Conservation (phyloP, 176 grass and related monocot genomes). For the Poa pratensis region DNA sequence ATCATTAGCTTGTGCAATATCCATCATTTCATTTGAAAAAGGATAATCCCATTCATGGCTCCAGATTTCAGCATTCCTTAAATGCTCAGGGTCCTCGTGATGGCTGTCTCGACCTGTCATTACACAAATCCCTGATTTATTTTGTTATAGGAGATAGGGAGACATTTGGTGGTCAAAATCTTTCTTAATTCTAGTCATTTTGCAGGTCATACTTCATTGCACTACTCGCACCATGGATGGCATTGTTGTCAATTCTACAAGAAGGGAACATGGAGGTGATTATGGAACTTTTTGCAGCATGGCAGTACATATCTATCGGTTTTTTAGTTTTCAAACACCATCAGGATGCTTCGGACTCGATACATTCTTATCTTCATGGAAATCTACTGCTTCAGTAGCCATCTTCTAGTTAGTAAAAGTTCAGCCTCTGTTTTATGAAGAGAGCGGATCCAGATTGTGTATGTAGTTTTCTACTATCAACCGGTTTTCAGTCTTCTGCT, state of each 20-base stretch:
- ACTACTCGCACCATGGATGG: conserved; percentile 79
- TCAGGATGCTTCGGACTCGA: neutral
- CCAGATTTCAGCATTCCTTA: neutral
- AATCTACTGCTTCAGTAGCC: conserved; percentile 5
- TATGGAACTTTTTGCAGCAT: conserved; percentile 35
- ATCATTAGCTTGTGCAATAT: conserved; percentile 16
- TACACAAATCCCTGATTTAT: neutral
- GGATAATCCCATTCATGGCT: neutral
- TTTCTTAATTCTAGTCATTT: conserved; percentile 31
- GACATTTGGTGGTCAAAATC: neutral
- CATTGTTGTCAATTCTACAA: conserved; percentile 75
- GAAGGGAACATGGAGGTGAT: conserved; percentile 85
- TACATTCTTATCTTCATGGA: neutral
- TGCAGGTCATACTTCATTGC: conserved; percentile 89
- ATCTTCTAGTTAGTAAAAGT: neutral
- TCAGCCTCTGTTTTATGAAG: neutral
- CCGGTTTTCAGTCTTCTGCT: conserved; percentile 23
- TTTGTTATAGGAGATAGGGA: neutral
- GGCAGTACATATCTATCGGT: neutral
- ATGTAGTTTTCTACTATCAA: neutral
- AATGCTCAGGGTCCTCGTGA: conserved; percentile 16
- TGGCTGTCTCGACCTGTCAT: neutral
- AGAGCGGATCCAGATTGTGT: neutral
- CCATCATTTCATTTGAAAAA: conserved; percentile 9
- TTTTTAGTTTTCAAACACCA: conserved; percentile 21